A percentile compares a stretch with the other conserved stretches of the same genome.
phyloP scores from a whole-genome alignment of 2,329 filamentous ascomycete species.

The Xylaria sp. region DNA sequence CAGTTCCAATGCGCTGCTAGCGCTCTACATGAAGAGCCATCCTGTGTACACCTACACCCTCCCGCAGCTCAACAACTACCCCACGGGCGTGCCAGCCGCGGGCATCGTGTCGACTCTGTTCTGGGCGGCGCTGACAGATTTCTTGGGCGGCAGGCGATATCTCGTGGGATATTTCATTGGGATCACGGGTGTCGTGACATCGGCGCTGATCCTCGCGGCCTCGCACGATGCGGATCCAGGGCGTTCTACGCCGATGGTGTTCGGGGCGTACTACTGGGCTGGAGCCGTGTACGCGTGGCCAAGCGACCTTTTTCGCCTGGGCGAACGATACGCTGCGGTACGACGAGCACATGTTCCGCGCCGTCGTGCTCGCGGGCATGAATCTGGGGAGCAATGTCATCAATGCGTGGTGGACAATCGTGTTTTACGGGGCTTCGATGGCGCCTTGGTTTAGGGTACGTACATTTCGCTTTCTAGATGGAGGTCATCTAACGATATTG shows the following conservation, averaged over 20 bases:
- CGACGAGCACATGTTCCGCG: conserved; percentile 67
- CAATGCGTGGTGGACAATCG: conserved; percentile 75
- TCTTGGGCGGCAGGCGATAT: conserved; percentile 66
- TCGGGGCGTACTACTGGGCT: conserved; percentile 73
- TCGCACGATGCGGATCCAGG: conserved; percentile 47
- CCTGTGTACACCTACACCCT: conserved; percentile 51
- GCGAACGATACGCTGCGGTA: conserved; percentile 72
- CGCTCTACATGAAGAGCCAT: conserved; percentile 56
- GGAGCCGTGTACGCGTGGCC: conserved; percentile 73
- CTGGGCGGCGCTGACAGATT: conserved; percentile 73
- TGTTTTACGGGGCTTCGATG: conserved; percentile 71
- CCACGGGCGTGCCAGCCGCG: conserved; percentile 60
- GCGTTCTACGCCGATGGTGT: conserved; percentile 57
- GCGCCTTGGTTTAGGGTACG: conserved; percentile 70
- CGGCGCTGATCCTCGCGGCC: conserved; percentile 64
- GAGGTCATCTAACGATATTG: no score
- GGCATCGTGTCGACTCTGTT: conserved; percentile 68
- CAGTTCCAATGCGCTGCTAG: conserved; percentile 64
- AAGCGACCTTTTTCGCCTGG: conserved; percentile 78
- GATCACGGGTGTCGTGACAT: conserved; percentile 66
- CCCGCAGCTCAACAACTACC: conserved; percentile 61
- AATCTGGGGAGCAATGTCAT: conserved; percentile 71
- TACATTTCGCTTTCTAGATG: conserved; percentile 11
- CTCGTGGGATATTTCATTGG: conserved; percentile 71
- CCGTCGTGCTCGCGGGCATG: conserved; percentile 74